phyloP scores from a whole-genome alignment of 345 rosid genomes.

The Orychophragmus violaceus region DNA sequence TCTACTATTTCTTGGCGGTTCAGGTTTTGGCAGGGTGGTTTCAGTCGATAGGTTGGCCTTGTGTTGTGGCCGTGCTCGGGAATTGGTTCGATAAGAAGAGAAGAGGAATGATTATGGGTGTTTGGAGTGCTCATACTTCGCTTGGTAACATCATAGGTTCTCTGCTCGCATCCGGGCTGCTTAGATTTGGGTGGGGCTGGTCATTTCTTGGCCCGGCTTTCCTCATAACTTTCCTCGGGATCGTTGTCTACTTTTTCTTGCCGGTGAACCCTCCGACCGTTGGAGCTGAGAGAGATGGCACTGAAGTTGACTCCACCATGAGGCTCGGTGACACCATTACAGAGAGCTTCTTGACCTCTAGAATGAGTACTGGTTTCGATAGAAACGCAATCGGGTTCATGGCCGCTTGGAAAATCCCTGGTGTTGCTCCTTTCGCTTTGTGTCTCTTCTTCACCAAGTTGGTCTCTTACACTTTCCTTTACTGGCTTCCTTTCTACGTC shows the following conservation, averaged over 20 bases:
- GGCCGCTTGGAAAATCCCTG: slow-evolving; percentile 92
- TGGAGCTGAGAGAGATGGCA: slow-evolving; percentile 51
- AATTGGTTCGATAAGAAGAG: slow-evolving; percentile 90
- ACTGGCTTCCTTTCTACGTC: too few species aligned
- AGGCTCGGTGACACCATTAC: slow-evolving; percentile 44
- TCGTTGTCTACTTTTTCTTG: slow-evolving; percentile 58
- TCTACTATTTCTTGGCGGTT: slow-evolving; percentile 55
- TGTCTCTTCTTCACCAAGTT: slow-evolving; percentile 90
- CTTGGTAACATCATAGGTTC: slow-evolving; percentile 85
- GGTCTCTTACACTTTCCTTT: slow-evolving; percentile 97
- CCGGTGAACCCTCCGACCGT: slow-evolving; percentile 74
- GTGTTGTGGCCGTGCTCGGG: slow-evolving; percentile 88
- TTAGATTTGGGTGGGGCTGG: slow-evolving; percentile 97
- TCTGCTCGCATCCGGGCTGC: slow-evolving; percentile 57
- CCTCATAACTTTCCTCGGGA: slow-evolving; percentile 51
- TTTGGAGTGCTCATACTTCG: slow-evolving; percentile 97
- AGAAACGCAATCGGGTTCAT: slow-evolving; percentile 64
- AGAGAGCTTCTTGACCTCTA: slow-evolving; percentile 50
- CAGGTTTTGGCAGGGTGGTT: slow-evolving; percentile 78
- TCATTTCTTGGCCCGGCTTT: slow-evolving; percentile 80
- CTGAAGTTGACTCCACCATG: slow-evolving; percentile 45
- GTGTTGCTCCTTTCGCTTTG: slow-evolving; percentile 85
- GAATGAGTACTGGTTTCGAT: slow-evolving; percentile 32
- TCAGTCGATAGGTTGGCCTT: slow-evolving; percentile 98
- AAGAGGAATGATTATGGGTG: slow-evolving; percentile 90